Base-by-base conservation (phyloP, 208 protist genomes). In the Eutreptiella sp. region DNA sequence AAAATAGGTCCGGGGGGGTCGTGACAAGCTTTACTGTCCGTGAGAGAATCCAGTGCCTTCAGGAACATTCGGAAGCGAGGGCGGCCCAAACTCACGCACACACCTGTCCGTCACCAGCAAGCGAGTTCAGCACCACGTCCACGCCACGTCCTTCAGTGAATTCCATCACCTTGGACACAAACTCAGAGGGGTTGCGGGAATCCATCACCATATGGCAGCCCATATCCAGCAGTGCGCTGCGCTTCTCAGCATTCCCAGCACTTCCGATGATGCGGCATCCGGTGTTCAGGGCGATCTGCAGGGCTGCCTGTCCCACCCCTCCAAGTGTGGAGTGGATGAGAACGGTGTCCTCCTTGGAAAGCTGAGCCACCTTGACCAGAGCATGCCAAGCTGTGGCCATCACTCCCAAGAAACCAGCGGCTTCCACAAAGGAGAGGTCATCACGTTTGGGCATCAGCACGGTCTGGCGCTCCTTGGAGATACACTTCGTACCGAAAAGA, bases 81-180 rank as follows among this genome's bases (percentile, higher is more conserved):
- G n/a, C n/a, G n/a, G n/a, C n/a, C n/a, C n/a, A n/a, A n/a, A n/a
- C n/a, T n/a, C n/a, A n/a, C n/a, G n/a, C n/a, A n/a, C n/a, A n/a
- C n/a, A n/a, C n/a, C n/a, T n/a, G n/a, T n/a, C n/a, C 41, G n/a
- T 81, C 75, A 38, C 75, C 75, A 36, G 63, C 47, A 4, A 81
- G 50, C 5, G 75, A 81, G 31, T 81, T 81, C 24, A 81, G 50
- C 38, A 81, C 66, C 0, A 81, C 27, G 63, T 81, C 75, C 5
- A 82, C 76, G 31, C 76, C 76, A 11, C 34, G 7, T 41, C 46
- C 47, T 29, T 62, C 39, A 0, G 75, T 81, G 4, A 28, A 29
- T 4, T 41, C 21, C 38, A 52, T 34, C 5, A 79, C 19, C 5
- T 67, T 72, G 1, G 72, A 34, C 11, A 47, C 11, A 19, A 78